Evolutionary conservation across 345 rosid species (phyloP), one percentile per base, ranked within the genome.

Genomic region (Ricinus communis): DNA sequence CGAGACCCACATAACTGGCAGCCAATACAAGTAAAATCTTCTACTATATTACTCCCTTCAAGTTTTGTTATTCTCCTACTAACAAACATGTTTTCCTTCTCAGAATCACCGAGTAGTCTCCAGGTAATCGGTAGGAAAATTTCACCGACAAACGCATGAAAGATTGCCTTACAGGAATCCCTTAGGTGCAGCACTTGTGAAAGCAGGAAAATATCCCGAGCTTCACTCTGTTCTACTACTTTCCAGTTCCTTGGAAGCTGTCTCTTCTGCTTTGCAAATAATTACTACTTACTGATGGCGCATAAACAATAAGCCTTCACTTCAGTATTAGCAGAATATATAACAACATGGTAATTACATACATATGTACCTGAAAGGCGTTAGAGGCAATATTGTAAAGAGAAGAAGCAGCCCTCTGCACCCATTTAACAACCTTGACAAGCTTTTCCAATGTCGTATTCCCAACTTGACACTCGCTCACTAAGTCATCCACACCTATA

Each of bases 1-100:
- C 88, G 86, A 33, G 74, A 72, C 70, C 88, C 88, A 68, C 92
- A 87, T 19, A 71, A 72, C 50, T 71, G 83, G 68, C 87, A 85
- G 60, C 89, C 87, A 45, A 76, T 66, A 70, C 87, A 84, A 41
- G 84, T 77, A 69, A 87, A 73, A 76, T 87, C 89, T 62, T 85
- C 85, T 0, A 62, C 84, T 62, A 85, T 55, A 56, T 58, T 50
- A 12, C 40, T 33, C 58, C 65, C 69, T 62, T 56, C 71, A 21
- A 27, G 7, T 19, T n/a, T 71, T 25, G 24, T 21, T 58, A 84
- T 46, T 76, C 90, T 82, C 76, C 81, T 54, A 72, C 88, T 84
- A 69, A 86, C 62, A 72, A 88, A 85, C 87, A 84, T 82, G 52
- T 72, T 77, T 64, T 84, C 92, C 47, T 78, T 74, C 68, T 80